phyloP scores from a whole-genome alignment of 140 eudicot species.

The Oenanthe javanica region DNA sequence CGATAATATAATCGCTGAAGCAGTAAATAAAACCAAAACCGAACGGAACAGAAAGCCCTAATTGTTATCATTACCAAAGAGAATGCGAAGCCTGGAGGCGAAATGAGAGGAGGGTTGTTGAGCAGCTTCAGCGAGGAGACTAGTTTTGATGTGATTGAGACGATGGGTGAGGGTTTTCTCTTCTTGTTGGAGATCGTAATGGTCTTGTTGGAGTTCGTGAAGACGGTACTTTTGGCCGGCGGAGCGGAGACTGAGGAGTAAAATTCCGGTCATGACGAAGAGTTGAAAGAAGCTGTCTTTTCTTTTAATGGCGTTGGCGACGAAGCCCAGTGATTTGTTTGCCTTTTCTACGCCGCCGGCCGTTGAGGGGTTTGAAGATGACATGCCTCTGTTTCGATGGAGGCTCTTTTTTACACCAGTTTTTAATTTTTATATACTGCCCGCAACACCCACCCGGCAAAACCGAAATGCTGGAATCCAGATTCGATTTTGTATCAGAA shows the following conservation, averaged over 20 bases:
- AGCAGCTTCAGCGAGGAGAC: slow-evolving; percentile 57
- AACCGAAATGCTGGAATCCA: no score
- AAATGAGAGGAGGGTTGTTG: slow-evolving; percentile 51
- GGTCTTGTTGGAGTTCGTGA: slow-evolving; percentile 53
- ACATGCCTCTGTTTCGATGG: no score
- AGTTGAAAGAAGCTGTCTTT: slow-evolving; percentile 62
- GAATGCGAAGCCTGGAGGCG: slow-evolving; percentile 45
- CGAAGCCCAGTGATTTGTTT: slow-evolving; percentile 31
- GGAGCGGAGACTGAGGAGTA: slow-evolving; percentile 59
- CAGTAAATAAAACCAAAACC: no score
- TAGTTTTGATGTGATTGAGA: slow-evolving; percentile 35
- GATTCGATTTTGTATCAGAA: no score
- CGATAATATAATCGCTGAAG: background rate
- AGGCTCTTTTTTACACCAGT: no score
- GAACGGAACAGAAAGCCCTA: background rate
- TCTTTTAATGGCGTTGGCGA: slow-evolving; percentile 47
- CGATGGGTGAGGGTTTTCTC: slow-evolving; percentile 37
- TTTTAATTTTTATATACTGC: no score
- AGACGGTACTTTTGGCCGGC: slow-evolving; percentile 66
- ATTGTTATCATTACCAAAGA: slow-evolving; percentile 38
- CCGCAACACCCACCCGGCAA: no score
- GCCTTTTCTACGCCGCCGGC: slow-evolving; percentile 29
- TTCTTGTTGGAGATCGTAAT: slow-evolving; percentile 39
- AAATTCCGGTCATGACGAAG: slow-evolving; percentile 70
- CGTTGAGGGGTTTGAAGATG: slow-evolving; percentile 33